Conservation (phyloP, 1,284 basidiomycete genomes). For the Ustilago curta region DNA sequence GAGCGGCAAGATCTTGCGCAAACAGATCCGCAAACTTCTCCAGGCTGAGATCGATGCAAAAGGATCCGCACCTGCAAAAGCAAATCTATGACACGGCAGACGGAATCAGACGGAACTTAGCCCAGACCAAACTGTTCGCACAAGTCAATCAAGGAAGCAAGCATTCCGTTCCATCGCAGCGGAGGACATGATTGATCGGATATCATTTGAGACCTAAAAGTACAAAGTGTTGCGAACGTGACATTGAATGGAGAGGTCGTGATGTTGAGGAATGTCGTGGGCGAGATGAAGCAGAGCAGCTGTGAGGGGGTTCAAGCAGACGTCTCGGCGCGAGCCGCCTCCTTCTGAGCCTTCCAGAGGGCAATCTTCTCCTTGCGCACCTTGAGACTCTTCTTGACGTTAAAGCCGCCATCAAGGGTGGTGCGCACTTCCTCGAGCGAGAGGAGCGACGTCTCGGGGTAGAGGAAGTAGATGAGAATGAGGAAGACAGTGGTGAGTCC, state of each 20-base stretch:
- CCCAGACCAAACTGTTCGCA: no score
- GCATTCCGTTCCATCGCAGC: no score
- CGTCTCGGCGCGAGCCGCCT: conserved; percentile 26
- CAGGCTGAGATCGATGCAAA: conserved; percentile 21
- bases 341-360: conserved; percentile 50
- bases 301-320: conserved; percentile 7
- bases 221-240: conserved; percentile 19
- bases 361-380: conserved; percentile 65
- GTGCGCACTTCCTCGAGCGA: conserved; percentile 79
- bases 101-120: no score
- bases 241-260: conserved; percentile 3
- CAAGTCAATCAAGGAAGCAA: neutral
- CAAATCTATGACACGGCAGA: conserved; percentile 6
- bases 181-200: conserved; percentile 3
- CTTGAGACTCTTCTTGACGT: conserved; percentile 69
- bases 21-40: conserved; percentile 37
- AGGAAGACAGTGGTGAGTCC: conserved; percentile 79
- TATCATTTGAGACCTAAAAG: conserved; percentile 24
- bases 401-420: conserved; percentile 72
- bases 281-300: no score
- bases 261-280: neutral
- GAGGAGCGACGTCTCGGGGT: conserved; percentile 73
- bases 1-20: conserved; percentile 46
- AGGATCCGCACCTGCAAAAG: neutral
- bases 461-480: conserved; percentile 75